These are phyloP conservation scores for Cryptosporidium tyzzeri DNA, from an alignment of 169 alveolate species.

Conservation along the genomic window DNA sequence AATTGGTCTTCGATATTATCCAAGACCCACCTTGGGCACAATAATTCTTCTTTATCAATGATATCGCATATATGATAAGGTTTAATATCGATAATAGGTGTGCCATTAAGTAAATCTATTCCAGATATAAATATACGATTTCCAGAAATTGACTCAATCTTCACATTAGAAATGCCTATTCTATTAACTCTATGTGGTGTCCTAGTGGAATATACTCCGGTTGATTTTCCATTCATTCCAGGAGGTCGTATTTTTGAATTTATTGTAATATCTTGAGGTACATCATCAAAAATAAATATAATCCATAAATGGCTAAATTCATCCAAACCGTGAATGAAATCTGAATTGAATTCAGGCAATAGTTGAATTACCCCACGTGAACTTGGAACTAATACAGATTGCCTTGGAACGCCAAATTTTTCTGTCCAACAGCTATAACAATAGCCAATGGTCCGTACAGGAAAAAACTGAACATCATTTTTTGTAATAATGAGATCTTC, in stretches of 20 bases:
- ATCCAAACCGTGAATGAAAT: conserved; percentile 84
- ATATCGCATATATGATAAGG: conserved; percentile 83
- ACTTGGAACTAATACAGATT: conserved; percentile 72
- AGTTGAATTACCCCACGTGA: conserved; percentile 81
- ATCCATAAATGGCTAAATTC: conserved; percentile 85
- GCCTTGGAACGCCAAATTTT: conserved; percentile 83
- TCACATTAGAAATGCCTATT: conserved; percentile 85
- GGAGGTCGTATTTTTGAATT: conserved; percentile 11
- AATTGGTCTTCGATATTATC: not conserved
- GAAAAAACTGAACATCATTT: not conserved
- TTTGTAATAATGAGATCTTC: conserved; percentile 19
- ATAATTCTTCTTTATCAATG: not conserved
- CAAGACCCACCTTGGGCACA: conserved; percentile 6
- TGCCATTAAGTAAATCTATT: conserved; percentile 85
- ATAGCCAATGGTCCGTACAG: conserved; percentile 77
- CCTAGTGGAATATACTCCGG: conserved; percentile 88
- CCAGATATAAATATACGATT: conserved; percentile 83
- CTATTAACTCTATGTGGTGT: conserved; percentile 88
- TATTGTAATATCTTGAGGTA: conserved; percentile 1
- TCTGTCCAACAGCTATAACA: conserved; percentile 80
- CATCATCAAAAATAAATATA: conserved; percentile 82
- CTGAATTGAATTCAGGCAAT: conserved; percentile 75
- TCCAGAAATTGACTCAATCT: conserved; percentile 81
- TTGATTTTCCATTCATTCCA: conserved; percentile 49
- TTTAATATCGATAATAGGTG: conserved; percentile 87